These are phyloP conservation scores for Ascochyta lentis DNA, from an alignment of 2,329 filamentous ascomycete genomes.

Conservation along the genomic window DNA sequence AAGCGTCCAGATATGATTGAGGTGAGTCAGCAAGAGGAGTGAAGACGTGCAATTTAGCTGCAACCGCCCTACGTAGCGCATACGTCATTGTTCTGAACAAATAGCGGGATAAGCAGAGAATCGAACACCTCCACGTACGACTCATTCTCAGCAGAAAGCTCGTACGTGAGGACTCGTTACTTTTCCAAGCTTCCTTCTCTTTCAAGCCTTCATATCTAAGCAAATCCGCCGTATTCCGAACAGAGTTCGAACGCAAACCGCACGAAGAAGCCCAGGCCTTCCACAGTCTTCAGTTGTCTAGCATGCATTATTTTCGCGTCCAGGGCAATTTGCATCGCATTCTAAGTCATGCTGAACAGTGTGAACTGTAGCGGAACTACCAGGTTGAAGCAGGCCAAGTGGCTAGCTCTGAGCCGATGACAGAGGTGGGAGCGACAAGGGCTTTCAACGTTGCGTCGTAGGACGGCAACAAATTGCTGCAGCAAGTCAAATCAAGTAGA, in stretches of 20 bases:
- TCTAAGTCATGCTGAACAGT: constrained; percentile 26
- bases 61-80: not conserved
- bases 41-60: not conserved
- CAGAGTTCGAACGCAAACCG: constrained; percentile 27
- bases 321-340: constrained; percentile 32
- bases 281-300: constrained; percentile 23
- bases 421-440: constrained; percentile 24
- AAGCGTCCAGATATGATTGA: not conserved
- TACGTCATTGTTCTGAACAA: not conserved
- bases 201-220: constrained; percentile 21
- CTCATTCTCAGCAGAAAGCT: no score
- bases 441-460: not conserved
- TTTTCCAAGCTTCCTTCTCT: constrained; percentile 8
- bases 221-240: constrained; percentile 30
- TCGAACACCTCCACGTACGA: no score
- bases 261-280: constrained; percentile 22
- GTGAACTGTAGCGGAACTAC: constrained; percentile 29
- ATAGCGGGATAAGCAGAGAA: no score
- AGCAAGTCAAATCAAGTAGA: not conserved
- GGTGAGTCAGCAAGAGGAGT: not conserved
- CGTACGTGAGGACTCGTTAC: not conserved
- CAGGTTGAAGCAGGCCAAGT: not conserved
- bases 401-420: constrained; percentile 19
- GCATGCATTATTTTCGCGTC: constrained; percentile 20
- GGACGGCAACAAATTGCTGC: not conserved